These are phyloP conservation scores for Ensete ventricosum DNA, from an alignment of 176 grass and related monocot genomes.

Conservation along the genomic window DNA sequence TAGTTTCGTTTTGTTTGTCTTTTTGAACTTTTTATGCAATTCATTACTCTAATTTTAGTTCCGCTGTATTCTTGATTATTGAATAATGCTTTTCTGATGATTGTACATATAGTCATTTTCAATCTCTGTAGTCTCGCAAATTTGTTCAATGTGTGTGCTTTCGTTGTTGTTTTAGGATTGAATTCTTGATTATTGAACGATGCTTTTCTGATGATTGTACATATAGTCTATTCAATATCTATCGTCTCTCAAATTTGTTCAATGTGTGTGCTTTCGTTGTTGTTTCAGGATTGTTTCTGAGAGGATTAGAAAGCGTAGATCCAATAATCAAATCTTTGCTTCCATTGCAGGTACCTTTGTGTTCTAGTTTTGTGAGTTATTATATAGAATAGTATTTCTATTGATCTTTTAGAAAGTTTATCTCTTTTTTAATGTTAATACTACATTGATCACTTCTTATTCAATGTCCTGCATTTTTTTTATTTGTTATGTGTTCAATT, in stretches of 20 bases:
- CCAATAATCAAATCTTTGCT: conserved; percentile 42
- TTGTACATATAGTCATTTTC: too few species aligned
- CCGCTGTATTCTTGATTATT: conserved; percentile 6
- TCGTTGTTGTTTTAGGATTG: conserved; percentile 38
- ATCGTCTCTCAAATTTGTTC: background rate
- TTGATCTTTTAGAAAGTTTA: background rate
- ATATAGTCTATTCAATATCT: too few species aligned
- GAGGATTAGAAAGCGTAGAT: conserved; percentile 33
- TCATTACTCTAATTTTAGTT: too few species aligned
- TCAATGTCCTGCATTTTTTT: too few species aligned
- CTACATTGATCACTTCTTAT: too few species aligned
- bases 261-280: conserved; percentile 18
- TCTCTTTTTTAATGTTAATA: background rate
- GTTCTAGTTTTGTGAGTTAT: background rate
- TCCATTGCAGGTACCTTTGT: conserved; percentile 51
- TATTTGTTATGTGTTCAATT: too few species aligned
- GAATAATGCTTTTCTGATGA: too few species aligned
- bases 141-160: conserved; percentile 17
- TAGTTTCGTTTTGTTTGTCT: too few species aligned
- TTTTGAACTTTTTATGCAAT: too few species aligned
- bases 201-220: too few species aligned
- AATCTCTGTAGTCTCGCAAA: background rate
- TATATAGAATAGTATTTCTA: background rate
- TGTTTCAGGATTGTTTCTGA: conserved; percentile 46
- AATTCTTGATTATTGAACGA: background rate